Conservation (phyloP, 805 yeast genomes). For the Yarrowia sp. region DNA sequence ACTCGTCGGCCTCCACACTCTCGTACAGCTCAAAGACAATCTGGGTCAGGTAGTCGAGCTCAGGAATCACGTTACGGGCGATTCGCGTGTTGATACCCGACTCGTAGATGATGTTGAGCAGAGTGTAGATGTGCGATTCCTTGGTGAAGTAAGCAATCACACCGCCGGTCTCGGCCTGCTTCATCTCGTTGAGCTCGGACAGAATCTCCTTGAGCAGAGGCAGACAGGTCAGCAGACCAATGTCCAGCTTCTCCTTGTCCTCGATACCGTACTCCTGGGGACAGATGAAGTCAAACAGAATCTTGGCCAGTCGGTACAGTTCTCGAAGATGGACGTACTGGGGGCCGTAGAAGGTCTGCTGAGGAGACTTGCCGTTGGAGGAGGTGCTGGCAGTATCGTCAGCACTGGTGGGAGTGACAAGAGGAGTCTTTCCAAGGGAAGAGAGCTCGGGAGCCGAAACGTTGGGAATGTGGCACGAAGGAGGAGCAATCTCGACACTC, state of each 20-base stretch:
- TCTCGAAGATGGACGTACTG: slow-evolving; percentile 84
- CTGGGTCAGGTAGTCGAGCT: slow-evolving; percentile 92
- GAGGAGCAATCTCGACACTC: slow-evolving; percentile 47
- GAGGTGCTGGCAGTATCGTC: slow-evolving; percentile 41
- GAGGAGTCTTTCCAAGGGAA: slow-evolving; percentile 23
- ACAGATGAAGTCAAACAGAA: slow-evolving; percentile 93
- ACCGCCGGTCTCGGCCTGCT: slow-evolving; percentile 79
- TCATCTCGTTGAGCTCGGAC: slow-evolving; percentile 79
- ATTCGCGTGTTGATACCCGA: slow-evolving; percentile 94
- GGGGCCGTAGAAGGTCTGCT: slow-evolving; percentile 70
- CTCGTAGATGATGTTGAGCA: slow-evolving; percentile 88
- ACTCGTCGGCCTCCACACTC: slow-evolving; percentile 64
- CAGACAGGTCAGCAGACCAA: slow-evolving; percentile 90
- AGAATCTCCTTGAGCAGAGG: slow-evolving; percentile 91
- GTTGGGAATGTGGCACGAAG: slow-evolving; percentile 43
- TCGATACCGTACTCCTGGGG: slow-evolving; percentile 99
- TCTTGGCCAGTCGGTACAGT: slow-evolving; percentile 86
- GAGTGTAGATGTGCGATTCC: slow-evolving; percentile 94
- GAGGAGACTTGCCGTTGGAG: slow-evolving; percentile 43
- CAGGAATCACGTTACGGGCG: slow-evolving; percentile 94
- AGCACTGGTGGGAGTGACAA: slow-evolving; percentile 13
- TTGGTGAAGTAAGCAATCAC: slow-evolving; percentile 93
- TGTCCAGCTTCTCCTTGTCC: slow-evolving; percentile 92
- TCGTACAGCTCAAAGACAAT: slow-evolving; percentile 93
- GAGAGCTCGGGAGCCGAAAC: slow-evolving; percentile 35